Evolutionary conservation across 768 basidiomycete species (phyloP), one percentile per base, ranked within the genome.

Genomic region (Sarcomyxa edulis): DNA sequence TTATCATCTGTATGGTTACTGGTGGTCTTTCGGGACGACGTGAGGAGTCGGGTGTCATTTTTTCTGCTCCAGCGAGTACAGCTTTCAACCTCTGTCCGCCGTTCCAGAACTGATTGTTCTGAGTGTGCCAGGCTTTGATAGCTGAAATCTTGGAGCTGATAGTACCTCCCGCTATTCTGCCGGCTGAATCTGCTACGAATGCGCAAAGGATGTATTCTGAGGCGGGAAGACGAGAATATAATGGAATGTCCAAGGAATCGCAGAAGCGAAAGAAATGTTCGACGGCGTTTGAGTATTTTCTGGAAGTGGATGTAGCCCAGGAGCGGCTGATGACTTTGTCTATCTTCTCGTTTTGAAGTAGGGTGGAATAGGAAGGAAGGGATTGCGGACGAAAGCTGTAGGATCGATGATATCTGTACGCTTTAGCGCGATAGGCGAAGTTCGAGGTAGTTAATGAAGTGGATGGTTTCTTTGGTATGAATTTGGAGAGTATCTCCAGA

Each of bases 111-210:
- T 48, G 19, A 6, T 46, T 28, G 21, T 66, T 55, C 9, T 48
- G 21, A 14, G 52, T 42, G 32, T 68, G 66, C 62, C 63, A 68
- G 0, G 60, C 57, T 6, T 50, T 53, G 4, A 66, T 15, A 0
- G 43, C 63, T 7, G 45, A 34, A 3, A 62, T 29, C n/a, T 58
- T 44, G 16, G 50, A 51, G 3, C 40, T 26, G 9, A 57, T 39
- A 0, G 60, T 48, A 0, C 35, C 39, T 2, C 47, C 48, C 0
- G 58, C 47, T 14, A 43, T 24, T 1, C 10, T 3, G 3, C 60
- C 60, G 0, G 52, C 40, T 12, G 44, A 35, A 1, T 51, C 48
- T 0, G 59, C 49, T 1, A 53, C 52, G 31, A 59, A 68, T 2
- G 49, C 44, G 9, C 59, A 59, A 0, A 68, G 45, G 0, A 60